Percentiles rank a stretch among this genome's conserved stretches.
Conservation (phyloP, 805 yeast species). For the Wickerhamomyces alni region DNA sequence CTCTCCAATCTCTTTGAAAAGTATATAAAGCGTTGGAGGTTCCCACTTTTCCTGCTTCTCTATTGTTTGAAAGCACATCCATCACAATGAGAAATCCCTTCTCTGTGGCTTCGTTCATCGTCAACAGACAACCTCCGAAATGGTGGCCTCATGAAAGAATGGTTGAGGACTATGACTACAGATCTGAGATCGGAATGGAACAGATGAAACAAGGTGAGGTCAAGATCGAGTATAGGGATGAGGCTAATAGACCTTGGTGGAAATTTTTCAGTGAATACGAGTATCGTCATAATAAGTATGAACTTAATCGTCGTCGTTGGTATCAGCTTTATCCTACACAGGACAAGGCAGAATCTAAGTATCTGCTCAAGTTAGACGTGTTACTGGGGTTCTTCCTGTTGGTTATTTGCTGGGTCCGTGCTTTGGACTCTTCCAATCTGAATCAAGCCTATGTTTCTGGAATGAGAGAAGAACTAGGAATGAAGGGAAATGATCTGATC, state of each 20-base stretch:
- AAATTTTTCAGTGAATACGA: slow-evolving; percentile 57
- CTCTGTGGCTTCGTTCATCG: too few species aligned
- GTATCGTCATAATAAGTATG: slow-evolving; percentile 32
- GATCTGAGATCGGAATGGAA: neutral
- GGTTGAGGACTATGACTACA: neutral
- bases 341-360: neutral
- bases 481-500: slow-evolving; percentile 60
- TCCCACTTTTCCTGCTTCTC: too few species aligned
- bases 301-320: neutral
- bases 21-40: too few species aligned
- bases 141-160: neutral
- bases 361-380: neutral
- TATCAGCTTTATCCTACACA: neutral
- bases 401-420: neutral
- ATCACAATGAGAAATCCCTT: too few species aligned
- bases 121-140: neutral
- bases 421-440: slow-evolving; percentile 33
- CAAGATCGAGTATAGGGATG: slow-evolving; percentile 30
- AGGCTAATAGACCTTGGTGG: slow-evolving; percentile 46
- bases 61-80: too few species aligned
- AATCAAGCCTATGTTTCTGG: slow-evolving; percentile 63
- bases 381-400: neutral
- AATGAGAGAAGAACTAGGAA: slow-evolving; percentile 49
- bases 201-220: neutral
- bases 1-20: too few species aligned